These are phyloP conservation scores for Phyllosticta citribraziliensis DNA, from an alignment of 2,329 filamentous ascomycete species.

Conservation along the genomic window DNA sequence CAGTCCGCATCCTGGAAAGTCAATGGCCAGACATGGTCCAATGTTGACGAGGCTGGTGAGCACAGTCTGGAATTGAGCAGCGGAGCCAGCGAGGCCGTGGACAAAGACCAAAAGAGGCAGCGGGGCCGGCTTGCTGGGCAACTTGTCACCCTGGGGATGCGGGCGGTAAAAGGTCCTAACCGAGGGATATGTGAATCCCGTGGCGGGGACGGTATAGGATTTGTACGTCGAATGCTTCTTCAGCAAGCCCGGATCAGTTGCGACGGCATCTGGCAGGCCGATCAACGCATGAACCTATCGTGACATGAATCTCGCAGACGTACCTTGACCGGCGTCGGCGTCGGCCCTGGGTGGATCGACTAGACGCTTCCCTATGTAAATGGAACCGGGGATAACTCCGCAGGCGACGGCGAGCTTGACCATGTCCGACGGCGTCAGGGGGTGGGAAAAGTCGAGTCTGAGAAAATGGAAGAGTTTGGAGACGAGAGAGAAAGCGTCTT, in stretches of 20 bases:
- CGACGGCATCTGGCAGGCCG: conserved; percentile 32
- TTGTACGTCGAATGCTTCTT: conserved; percentile 63
- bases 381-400: conserved; percentile 23
- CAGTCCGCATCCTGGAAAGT: conserved; percentile 80
- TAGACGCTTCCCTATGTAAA: neutral
- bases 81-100: conserved; percentile 86
- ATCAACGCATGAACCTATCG: conserved; percentile 2
- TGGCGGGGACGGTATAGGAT: conserved; percentile 60
- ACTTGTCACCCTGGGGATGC: conserved; percentile 72
- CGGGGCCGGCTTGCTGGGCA: conserved; percentile 62
- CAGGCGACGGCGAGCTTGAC: conserved; percentile 27
- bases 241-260: conserved; percentile 69
- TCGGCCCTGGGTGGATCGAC: neutral
- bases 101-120: conserved; percentile 83
- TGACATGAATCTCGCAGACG: neutral
- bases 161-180: conserved; percentile 76
- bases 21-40: conserved; percentile 76
- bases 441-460: conserved; percentile 13
- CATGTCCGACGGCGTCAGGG: conserved; percentile 25
- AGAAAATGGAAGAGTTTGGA: conserved; percentile 19
- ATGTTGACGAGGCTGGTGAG: conserved; percentile 73
- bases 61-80: conserved; percentile 76
- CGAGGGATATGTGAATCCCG: conserved; percentile 56
- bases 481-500: conserved; percentile 6
- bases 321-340: neutral